Evolutionary conservation across 2,329 filamentous ascomycete species (phyloP), one percentile per base, ranked within the genome.

Genomic region (Neopestalotiopsis rosae): DNA sequence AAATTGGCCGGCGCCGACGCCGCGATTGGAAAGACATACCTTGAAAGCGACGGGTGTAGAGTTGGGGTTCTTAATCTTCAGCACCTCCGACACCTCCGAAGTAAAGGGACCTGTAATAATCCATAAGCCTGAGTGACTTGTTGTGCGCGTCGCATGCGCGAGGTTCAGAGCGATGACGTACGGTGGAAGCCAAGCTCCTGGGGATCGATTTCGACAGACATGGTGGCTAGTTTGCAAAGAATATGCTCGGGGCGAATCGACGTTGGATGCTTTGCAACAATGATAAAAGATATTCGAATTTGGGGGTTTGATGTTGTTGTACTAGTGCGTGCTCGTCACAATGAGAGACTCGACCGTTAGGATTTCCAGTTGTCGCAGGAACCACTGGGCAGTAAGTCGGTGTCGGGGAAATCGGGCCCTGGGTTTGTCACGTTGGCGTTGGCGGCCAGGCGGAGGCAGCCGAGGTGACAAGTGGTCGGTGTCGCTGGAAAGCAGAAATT

Each of bases 171-270:
- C 71, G 64, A 75, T 69, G 71, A 87, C 92, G 79, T 87, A 98
- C 96, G 93, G 84, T 91, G 92, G 85, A 99, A 99, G 85, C 90
- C 93, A 80, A 99, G 90, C 88, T 98, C 96, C 75, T 89, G 82
- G 70, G 95, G 96, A 77, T 96, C 91, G 79, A 99, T 93, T 77
- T 97, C 93, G 85, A 99, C 92, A 76, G 95, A 97, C 96, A 98
- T 98, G 84, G 30, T 56, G 57, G 59, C 59, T 24, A 20, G 12
- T 61, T 63, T 38, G 10, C 6, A 10, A 38, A 38, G 13, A 13
- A 52, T 14, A 52, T 24, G 64, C 34, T 24, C 5, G 45, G 20
- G 14, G 45, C 45, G 45, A 45, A 42, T 10, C 1, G 34, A 17
- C 14, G 32, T 40, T 17, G 45, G 52, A 28, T 28, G 24, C 6